Percentiles rank a stretch among this genome's conserved stretches.
These are phyloP conservation scores for Thielaviopsis ethacetica DNA, from an alignment of 2,329 filamentous ascomycete genomes.

Conservation along the genomic window DNA sequence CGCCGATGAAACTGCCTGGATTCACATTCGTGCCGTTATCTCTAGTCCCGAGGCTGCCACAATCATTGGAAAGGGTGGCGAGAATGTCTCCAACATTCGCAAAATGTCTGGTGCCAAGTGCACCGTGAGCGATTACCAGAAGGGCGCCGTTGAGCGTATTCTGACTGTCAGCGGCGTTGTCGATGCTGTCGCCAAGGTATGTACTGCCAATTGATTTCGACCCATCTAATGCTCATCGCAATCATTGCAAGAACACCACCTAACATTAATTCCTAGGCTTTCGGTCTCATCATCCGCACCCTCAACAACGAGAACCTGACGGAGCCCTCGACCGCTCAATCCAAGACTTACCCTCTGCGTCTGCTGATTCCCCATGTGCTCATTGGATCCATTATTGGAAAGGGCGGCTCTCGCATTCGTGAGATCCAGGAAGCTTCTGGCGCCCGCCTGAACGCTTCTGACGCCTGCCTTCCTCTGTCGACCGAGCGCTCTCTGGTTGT, in stretches of 20 bases:
- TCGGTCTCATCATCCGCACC: conserved; percentile 93
- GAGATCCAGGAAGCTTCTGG: conserved; percentile 98
- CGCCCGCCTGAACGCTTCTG: conserved; percentile 88
- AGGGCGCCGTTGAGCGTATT: conserved; percentile 93
- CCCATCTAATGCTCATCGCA: neutral
- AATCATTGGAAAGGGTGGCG: conserved; percentile 94
- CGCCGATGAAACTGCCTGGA: conserved; percentile 88
- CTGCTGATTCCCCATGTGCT: conserved; percentile 92
- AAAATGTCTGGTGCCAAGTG: conserved; percentile 93
- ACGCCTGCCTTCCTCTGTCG: conserved; percentile 83
- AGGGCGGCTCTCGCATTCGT: conserved; percentile 85
- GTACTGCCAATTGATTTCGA: neutral
- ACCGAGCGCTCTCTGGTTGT: conserved; percentile 96
- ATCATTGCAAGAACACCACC: conserved; percentile 8
- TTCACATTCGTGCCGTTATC: conserved; percentile 92
- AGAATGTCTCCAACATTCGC: conserved; percentile 95
- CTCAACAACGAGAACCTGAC: conserved; percentile 92
- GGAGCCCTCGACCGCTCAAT: conserved; percentile 75
- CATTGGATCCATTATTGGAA: conserved; percentile 97
- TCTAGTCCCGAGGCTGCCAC: conserved; percentile 95
- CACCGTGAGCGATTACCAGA: conserved; percentile 95
- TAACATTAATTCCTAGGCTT: conserved; percentile 45
- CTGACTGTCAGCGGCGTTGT: conserved; percentile 92
- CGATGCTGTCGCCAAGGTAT: conserved; percentile 89
- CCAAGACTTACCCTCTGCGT: conserved; percentile 92